Percentiles rank a stretch among this genome's conserved stretches.
These are phyloP conservation scores for Alternaria tenuissima DNA, from an alignment of 2,329 filamentous ascomycete genomes.

Conservation along the genomic window DNA sequence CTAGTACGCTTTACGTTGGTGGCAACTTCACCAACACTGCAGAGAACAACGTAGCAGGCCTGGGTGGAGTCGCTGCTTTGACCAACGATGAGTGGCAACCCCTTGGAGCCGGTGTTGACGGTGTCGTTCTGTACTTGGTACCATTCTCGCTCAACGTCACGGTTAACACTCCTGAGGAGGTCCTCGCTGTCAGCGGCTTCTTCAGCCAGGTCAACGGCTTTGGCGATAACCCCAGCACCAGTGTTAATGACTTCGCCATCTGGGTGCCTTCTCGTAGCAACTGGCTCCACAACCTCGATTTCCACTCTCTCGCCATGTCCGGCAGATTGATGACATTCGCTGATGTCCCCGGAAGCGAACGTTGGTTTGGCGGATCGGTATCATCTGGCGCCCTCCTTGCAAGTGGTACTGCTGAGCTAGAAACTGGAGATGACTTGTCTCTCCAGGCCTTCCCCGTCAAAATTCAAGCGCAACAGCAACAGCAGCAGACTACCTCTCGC, in stretches of 20 bases:
- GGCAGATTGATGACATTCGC: slow-evolving; percentile 77
- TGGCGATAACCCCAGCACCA: slow-evolving; percentile 66
- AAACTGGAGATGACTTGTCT: slow-evolving; percentile 41
- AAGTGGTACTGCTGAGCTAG: slow-evolving; percentile 75
- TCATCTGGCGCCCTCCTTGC: slow-evolving; percentile 76
- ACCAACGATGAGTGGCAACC: slow-evolving; percentile 74
- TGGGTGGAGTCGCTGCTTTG: slow-evolving; percentile 81
- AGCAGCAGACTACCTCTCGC: slow-evolving; percentile 39
- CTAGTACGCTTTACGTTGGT: slow-evolving; percentile 73
- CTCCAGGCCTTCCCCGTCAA: slow-evolving; percentile 57
- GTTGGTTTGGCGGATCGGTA: slow-evolving; percentile 85
- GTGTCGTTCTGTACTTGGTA: slow-evolving; percentile 76
- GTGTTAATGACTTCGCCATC: slow-evolving; percentile 80
- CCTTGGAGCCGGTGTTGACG: slow-evolving; percentile 86
- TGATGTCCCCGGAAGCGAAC: slow-evolving; percentile 66
- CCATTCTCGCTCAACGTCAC: slow-evolving; percentile 82
- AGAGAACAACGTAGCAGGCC: slow-evolving; percentile 66
- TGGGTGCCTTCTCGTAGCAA: slow-evolving; percentile 88
- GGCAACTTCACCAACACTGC: slow-evolving; percentile 83
- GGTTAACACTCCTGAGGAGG: slow-evolving; percentile 70
- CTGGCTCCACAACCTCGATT: slow-evolving; percentile 82
- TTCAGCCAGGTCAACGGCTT: slow-evolving; percentile 79
- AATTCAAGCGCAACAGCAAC: slow-evolving; percentile 30
- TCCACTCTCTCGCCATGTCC: slow-evolving; percentile 69
- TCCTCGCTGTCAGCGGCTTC: slow-evolving; percentile 79